Conservation (phyloP, 352 stramenopile species). For the Blastocystis sp. region DNA sequence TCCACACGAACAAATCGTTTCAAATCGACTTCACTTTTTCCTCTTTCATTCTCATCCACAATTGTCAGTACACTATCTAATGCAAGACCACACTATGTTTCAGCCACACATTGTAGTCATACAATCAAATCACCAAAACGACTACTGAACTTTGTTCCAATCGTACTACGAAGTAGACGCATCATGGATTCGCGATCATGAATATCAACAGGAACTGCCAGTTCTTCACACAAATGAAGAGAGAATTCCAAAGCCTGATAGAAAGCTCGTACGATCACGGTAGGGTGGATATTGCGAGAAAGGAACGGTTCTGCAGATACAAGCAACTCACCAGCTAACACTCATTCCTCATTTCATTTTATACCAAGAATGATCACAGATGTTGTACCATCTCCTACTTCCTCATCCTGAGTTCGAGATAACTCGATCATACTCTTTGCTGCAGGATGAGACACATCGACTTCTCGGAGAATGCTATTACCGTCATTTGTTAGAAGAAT, state of each 20-base stretch:
- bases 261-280: slow-evolving; percentile 90
- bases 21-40: slow-evolving; percentile 90
- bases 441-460: slow-evolving; percentile 92
- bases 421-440: slow-evolving; percentile 99
- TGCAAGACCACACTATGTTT: slow-evolving; percentile 86
- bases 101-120: background rate
- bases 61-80: slow-evolving; percentile 91
- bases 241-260: slow-evolving; percentile 77
- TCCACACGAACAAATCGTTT: slow-evolving; percentile 99
- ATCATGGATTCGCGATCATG: slow-evolving; percentile 86
- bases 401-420: slow-evolving; percentile 92
- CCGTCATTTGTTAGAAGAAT: slow-evolving; percentile 99
- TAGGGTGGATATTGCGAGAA: slow-evolving; percentile 90
- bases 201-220: slow-evolving; percentile 85
- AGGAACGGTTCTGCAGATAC: slow-evolving; percentile 91
- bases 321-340: slow-evolving; percentile 86
- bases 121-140: slow-evolving; percentile 80
- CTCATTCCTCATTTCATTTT: background rate
- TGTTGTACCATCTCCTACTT: slow-evolving; percentile 99
- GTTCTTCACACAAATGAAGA: slow-evolving; percentile 82
- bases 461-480: slow-evolving; percentile 94
- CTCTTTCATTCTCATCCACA: slow-evolving; percentile 64
- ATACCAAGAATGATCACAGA: slow-evolving; percentile 93
- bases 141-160: slow-evolving; percentile 95
- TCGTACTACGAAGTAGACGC: slow-evolving; percentile 86